These are phyloP conservation scores for Mycena latifolia DNA, from an alignment of 768 basidiomycete species.

Conservation along the genomic window DNA sequence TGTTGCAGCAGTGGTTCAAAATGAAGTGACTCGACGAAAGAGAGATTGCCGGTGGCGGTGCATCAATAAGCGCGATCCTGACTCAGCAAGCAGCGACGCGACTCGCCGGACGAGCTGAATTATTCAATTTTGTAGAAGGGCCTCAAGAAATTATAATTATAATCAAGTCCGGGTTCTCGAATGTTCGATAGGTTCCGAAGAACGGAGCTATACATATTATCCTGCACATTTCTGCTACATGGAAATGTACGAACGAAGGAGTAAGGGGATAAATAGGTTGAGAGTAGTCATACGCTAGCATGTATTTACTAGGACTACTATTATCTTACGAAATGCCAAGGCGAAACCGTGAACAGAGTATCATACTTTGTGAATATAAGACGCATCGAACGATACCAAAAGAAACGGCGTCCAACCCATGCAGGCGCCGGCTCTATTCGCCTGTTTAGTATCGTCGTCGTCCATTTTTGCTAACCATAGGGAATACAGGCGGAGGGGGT, in stretches of 20 bases:
- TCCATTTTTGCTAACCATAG: conserved; percentile 22
- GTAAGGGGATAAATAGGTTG: conserved; percentile 23
- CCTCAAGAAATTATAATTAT: no score
- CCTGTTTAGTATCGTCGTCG: conserved; percentile 13
- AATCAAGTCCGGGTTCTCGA: no score
- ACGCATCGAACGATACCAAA: conserved; percentile 28
- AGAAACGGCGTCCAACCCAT: conserved; percentile 3
- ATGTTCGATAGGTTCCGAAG: background rate
- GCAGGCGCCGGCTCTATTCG: conserved; percentile 15
- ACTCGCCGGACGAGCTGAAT: background rate
- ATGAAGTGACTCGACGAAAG: conserved; percentile 8
- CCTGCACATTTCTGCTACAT: conserved; percentile 25
- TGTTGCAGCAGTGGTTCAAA: background rate
- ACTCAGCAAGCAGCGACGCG: conserved; percentile 21
- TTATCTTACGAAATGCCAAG: conserved; percentile 36
- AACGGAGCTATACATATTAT: conserved; percentile 4
- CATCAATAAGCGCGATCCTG: conserved; percentile 13
- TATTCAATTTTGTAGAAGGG: no score
- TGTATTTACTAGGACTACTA: conserved; percentile 31
- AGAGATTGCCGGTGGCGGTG: conserved; percentile 15
- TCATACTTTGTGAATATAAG: conserved; percentile 34
- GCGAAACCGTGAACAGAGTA: conserved; percentile 35
- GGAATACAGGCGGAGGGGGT: conserved; percentile 22
- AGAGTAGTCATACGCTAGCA: conserved; percentile 29
- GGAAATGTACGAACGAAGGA: conserved; percentile 17